phyloP scores from a whole-genome alignment of 1,139 yeast genomes.

The Lodderomyces theae region DNA sequence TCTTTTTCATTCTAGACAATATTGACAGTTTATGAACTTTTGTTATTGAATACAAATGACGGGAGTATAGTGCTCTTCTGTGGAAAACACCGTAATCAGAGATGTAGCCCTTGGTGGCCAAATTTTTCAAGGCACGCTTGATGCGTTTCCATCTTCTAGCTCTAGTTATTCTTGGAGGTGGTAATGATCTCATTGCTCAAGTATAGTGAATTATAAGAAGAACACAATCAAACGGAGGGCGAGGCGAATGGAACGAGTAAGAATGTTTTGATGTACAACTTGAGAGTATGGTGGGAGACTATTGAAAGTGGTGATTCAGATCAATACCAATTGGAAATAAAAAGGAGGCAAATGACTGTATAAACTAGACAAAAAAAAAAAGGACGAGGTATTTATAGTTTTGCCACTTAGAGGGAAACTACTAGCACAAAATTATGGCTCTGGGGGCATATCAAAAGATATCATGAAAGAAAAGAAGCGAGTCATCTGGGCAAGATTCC shows the following conservation, averaged over 20 bases:
- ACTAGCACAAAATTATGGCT: background rate
- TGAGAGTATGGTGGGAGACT: too few relatives aligned
- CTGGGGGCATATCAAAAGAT: background rate
- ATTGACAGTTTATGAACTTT: conserved; percentile 26
- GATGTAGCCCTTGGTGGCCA: conserved; percentile 28
- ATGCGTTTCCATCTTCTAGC: conserved; percentile 38
- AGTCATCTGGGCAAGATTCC: too few relatives aligned
- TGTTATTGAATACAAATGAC: conserved; percentile 20
- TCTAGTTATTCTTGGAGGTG: conserved; percentile 43
- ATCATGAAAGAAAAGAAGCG: background rate
- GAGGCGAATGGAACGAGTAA: conserved; percentile 2
- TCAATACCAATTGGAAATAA: too few relatives aligned
- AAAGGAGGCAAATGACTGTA: too few relatives aligned
- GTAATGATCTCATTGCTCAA: conserved; percentile 36
- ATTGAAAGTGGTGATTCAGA: too few relatives aligned
- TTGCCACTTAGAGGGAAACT: background rate
- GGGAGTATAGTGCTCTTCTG: conserved; percentile 8
- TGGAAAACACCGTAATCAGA: conserved; percentile 31
- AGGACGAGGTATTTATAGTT: background rate
- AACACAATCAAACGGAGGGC: conserved; percentile 2
- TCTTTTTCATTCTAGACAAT: conserved; percentile 20
- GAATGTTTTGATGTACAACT: conserved; percentile 7
- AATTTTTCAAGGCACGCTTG: conserved; percentile 27
- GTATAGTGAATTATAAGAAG: background rate
- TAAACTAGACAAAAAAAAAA: background rate